Percentiles rank a stretch among this genome's conserved stretches.
These are phyloP conservation scores for Haplosporangium sp. DNA, from an alignment of 371 early-diverging fungal species.

Conservation along the genomic window DNA sequence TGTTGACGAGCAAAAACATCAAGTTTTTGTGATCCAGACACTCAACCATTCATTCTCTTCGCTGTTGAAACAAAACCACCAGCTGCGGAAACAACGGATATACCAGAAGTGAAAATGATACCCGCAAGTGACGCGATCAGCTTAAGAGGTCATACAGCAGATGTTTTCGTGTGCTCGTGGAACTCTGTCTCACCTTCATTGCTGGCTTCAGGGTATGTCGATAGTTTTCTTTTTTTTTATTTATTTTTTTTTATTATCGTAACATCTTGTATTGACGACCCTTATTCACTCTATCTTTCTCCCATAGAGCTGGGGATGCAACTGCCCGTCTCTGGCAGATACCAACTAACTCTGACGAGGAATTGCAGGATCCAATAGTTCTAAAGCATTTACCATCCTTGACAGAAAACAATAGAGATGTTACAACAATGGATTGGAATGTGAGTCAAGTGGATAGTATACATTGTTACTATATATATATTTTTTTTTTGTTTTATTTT, in stretches of 20 bases:
- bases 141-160: constrained; percentile 77
- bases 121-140: constrained; percentile 58
- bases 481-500: not conserved
- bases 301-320: constrained; percentile 82
- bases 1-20: not conserved
- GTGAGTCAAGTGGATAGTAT: constrained; percentile 60
- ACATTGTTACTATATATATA: not conserved
- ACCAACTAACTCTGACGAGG: constrained; percentile 55
- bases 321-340: constrained; percentile 89
- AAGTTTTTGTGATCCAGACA: not conserved
- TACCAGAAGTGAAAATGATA: constrained; percentile 33
- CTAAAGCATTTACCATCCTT: constrained; percentile 69
- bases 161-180: constrained; percentile 89
- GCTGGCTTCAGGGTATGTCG: constrained; percentile 85
- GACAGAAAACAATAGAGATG: constrained; percentile 71
- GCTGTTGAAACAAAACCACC: not conserved
- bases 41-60: not conserved
- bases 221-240: no score
- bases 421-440: constrained; percentile 94
- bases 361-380: constrained; percentile 62
- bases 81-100: constrained; percentile 25
- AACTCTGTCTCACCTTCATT: constrained; percentile 74
- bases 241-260: not conserved
- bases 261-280: not conserved
- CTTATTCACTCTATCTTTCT: not conserved